These are phyloP conservation scores for Pichia kudriavzevii DNA, from an alignment of 1,139 yeast genomes.

Conservation along the genomic window DNA sequence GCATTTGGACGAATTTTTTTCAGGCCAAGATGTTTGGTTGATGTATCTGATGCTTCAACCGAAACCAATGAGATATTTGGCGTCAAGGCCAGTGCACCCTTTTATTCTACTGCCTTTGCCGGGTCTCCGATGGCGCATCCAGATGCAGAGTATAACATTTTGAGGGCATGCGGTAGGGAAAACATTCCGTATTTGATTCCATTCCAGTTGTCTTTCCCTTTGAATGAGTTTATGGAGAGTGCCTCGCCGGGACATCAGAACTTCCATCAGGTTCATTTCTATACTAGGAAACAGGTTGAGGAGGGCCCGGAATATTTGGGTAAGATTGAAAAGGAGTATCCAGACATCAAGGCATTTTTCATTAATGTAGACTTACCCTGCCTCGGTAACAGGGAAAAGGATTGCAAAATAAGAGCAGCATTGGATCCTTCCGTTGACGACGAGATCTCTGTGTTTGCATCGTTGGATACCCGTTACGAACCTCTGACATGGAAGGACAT, in stretches of 20 bases:
- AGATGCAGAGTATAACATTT: slow-evolving; percentile 51
- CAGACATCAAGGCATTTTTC: slow-evolving; percentile 45
- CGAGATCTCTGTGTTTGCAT: slow-evolving; percentile 22
- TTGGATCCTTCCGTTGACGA: slow-evolving; percentile 27
- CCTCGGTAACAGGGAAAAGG: slow-evolving; percentile 45
- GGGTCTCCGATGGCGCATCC: slow-evolving; percentile 57
- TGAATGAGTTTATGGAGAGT: slow-evolving; percentile 39
- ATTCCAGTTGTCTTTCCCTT: slow-evolving; percentile 40
- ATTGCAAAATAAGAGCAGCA: slow-evolving; percentile 23
- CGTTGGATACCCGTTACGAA: slow-evolving; percentile 26
- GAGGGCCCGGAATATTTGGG: slow-evolving; percentile 25
- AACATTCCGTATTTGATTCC: slow-evolving; percentile 46
- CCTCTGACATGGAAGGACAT: slow-evolving; percentile 32
- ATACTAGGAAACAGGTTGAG: slow-evolving; percentile 32
- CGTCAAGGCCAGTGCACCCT: slow-evolving; percentile 38
- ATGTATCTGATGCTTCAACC: slow-evolving; percentile 33
- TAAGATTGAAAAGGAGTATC: slow-evolving; percentile 30
- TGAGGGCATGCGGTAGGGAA: slow-evolving; percentile 39
- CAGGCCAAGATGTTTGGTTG: slow-evolving; percentile 39
- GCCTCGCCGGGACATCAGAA: slow-evolving; percentile 37
- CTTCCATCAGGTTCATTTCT: slow-evolving; percentile 48
- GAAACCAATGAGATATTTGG: slow-evolving; percentile 38
- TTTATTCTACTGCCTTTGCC: slow-evolving; percentile 63
- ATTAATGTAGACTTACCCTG: slow-evolving; percentile 54
- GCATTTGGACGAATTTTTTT: slow-evolving; percentile 34